Evolutionary conservation across 129 eudicot genomes (phyloP), one percentile per base, ranked within the genome.

Genomic region (Lonicera japonica): DNA sequence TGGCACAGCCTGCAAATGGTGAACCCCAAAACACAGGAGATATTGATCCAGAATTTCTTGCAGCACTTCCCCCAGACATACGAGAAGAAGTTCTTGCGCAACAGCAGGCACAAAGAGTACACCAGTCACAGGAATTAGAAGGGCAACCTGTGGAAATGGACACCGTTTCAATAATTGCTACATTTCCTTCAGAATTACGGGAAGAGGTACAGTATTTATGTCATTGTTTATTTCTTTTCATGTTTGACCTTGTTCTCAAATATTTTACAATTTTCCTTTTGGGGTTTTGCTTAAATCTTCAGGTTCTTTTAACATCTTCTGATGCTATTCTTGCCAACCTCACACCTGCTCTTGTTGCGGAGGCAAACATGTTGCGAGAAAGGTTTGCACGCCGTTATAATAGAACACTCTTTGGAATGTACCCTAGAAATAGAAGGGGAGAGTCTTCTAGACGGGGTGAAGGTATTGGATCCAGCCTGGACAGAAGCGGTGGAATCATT

Each of bases 141-240:
- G 99, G 99, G 25, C 99, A 94, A 70, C 99, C 99, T 22, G 96
- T 94, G 47, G 99, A 94, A 65, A 94, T 94, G 99, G 99, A 94
- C 70, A 85, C 96, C 0, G 99, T 85, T 43, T 94, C 99, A 11
- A 94, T 94, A 68, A 88, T 94, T 56, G 99, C 99, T 50, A 94
- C 99, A 21, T 94, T 94, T 72, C 99, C 99, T 25, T 80, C 96
- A 21, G 99, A 94, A 65, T 46, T 94, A 48, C 73, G 99, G 52
- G 99, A 94, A 70, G 99, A 94, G 99, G 99, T 94, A 65, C 39
- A 11, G 66, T 51, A 18, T 17, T 64, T 25, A 18, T 58, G 17
- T 25, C 36, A 22, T 1, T 16, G 50, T 47, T 47, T 17, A 14
- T 54, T 60, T 3, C 10, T 45, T 0, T 45, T n/a, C n/a, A 20